These are phyloP conservation scores for Phaseolus lunatus DNA, from an alignment of 306 rosid genomes.

Conservation along the genomic window DNA sequence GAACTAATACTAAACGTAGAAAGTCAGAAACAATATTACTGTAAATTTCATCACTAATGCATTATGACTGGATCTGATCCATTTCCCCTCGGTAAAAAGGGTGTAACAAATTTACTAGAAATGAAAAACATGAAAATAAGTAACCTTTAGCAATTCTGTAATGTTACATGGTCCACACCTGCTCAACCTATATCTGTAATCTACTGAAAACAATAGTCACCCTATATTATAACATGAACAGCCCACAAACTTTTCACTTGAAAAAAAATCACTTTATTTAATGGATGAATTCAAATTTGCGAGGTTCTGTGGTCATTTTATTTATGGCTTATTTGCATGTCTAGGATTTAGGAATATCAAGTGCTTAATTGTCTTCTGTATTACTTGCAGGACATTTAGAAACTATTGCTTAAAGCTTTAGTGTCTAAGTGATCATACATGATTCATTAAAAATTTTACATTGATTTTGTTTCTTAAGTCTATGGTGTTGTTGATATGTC, in stretches of 20 bases:
- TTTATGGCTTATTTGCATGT: not conserved
- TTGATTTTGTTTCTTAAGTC: constrained; percentile 8
- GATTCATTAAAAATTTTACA: not conserved
- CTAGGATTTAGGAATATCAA: not conserved
- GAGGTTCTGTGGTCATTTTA: not conserved
- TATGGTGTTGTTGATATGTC: constrained; percentile 34
- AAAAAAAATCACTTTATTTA: not conserved
- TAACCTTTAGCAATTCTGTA: not conserved
- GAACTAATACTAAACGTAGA: not conserved
- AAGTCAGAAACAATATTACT: not conserved
- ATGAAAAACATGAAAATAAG: not conserved
- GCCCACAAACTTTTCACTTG: constrained; percentile 4
- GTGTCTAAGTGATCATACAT: not conserved
- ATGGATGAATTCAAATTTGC: not conserved
- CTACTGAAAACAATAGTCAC: not conserved
- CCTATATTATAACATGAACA: not conserved
- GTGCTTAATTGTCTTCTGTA: constrained; percentile 15
- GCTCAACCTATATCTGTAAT: not conserved
- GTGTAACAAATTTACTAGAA: not conserved
- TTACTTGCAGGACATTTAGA: not conserved
- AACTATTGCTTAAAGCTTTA: constrained; percentile 12
- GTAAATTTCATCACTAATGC: not conserved
- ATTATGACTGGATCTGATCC: not conserved
- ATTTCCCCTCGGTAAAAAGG: not conserved
- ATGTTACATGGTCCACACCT: not conserved